Base-by-base conservation (phyloP, 2,329 filamentous ascomycete genomes). In the Aspergillus sp. region DNA sequence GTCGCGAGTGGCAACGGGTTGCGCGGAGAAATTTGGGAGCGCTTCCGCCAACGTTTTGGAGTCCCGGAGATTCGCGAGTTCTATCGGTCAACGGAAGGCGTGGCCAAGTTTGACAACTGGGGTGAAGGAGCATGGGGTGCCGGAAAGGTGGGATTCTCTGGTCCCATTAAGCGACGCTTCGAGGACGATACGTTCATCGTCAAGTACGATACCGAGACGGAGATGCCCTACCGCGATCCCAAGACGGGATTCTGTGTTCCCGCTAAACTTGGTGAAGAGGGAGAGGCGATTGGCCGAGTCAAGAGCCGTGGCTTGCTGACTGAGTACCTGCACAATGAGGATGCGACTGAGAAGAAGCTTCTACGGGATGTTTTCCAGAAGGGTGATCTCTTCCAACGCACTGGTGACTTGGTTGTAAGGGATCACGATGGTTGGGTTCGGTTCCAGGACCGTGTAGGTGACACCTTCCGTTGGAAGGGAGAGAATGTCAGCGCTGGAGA, bases 1-100 rank as follows among this genome's bases (percentile, higher is more conserved):
- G 74, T 79, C 1, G 80, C 78, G 3, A 67, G 68, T n/a, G 81
- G 81, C 0, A 84, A 83, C 54, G 81, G 81, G 0, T 66, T 84
- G 9, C 74, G 79, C 1, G 74, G 70, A 0, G 81, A 83, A 55
- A 80, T 82, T 47, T 83, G 81, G 81, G 75, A 80, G 50, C 76
- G 72, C 38, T 82, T 82, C 69, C 76, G 74, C 36, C 63, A 74
- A 19, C 71, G 79, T 2, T 82, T 81, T 63, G 71, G 68, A 0
- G 73, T 82, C 1, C 72, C 74, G 2, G 80, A 82, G 65, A 77
- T 82, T 43, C 73, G 79, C 7, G 80, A 82, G 60, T 81, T 82
- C 61, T 82, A 82, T 61, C 72, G 79, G 4, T 79, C 78, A 3
- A 82, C 80, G 0, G 80, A 82, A 58, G 80, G 80, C 2, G 62